phyloP scores from a whole-genome alignment of 2,329 filamentous ascomycete genomes.

The Botrytis pseudocinerea region DNA sequence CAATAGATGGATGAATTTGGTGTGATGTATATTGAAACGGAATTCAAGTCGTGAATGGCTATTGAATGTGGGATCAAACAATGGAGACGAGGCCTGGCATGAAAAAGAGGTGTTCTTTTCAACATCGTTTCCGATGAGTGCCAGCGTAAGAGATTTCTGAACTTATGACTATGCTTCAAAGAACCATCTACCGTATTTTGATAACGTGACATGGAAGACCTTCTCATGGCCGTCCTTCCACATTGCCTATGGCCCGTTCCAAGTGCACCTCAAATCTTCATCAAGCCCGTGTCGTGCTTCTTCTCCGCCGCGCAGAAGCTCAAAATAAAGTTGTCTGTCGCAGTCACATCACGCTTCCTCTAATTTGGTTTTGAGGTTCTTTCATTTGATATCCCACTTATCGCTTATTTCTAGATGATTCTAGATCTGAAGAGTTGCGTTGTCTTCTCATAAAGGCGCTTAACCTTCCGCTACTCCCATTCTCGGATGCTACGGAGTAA shows the following conservation, averaged over 20 bases:
- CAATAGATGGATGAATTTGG: not conserved
- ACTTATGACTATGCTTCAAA: not conserved
- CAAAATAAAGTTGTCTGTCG: not conserved
- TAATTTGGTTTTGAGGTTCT: not conserved
- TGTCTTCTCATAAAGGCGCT: not conserved
- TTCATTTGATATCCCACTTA: not conserved
- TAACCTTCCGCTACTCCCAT: not conserved
- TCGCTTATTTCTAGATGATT: not conserved
- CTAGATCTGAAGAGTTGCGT: not conserved
- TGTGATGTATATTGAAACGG: not conserved
- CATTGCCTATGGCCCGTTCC: not conserved
- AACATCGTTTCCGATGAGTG: not conserved
- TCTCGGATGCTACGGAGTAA: not conserved
- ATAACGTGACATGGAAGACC: not conserved
- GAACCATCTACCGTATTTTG: not conserved
- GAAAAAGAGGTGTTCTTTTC: no score
- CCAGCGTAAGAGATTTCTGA: not conserved
- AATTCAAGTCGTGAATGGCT: not conserved
- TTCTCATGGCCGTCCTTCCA: not conserved
- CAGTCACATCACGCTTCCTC: not conserved
- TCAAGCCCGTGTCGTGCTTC: not conserved
- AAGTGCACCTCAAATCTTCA: not conserved
- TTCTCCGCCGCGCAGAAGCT: not conserved
- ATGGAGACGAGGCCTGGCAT: not conserved
- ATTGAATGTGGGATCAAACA: not conserved